Conservation (phyloP, 2,329 filamentous ascomycete genomes). For the Neofusicoccum ribis region DNA sequence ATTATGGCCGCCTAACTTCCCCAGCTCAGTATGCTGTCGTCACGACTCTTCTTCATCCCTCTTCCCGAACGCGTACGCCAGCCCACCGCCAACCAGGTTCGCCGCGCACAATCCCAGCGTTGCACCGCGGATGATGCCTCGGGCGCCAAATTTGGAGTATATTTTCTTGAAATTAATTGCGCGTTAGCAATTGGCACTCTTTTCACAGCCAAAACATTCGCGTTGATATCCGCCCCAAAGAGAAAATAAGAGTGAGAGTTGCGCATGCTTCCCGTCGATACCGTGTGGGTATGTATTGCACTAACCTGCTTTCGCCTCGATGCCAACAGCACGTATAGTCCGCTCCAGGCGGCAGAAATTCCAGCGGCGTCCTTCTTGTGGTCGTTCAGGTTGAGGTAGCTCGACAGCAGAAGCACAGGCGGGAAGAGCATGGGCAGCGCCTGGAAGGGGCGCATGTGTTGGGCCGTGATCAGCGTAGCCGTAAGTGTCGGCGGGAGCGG, state of each 20-base stretch:
- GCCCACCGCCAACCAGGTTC: slow-evolving; percentile 53
- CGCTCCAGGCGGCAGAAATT: slow-evolving; percentile 64
- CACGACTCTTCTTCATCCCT: slow-evolving; percentile 32
- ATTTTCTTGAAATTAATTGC: slow-evolving; percentile 33
- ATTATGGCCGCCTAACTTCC: not conserved
- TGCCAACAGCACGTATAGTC: slow-evolving; percentile 64
- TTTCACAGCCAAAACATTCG: not conserved
- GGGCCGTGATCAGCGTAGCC: slow-evolving; percentile 65
- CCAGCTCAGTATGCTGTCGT: not conserved
- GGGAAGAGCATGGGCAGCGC: slow-evolving; percentile 67
- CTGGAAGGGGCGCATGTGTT: slow-evolving; percentile 67
- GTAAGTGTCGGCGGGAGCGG: slow-evolving; percentile 62
- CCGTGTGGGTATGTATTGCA: not conserved
- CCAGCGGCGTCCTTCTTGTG: slow-evolving; percentile 66
- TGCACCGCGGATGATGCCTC: slow-evolving; percentile 54
- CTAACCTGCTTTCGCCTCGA: slow-evolving; percentile 53
- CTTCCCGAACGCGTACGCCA: slow-evolving; percentile 54
- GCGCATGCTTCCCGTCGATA: too few species aligned
- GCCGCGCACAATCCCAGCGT: slow-evolving; percentile 53
- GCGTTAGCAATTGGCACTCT: slow-evolving; percentile 2
- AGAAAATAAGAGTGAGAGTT: not conserved
- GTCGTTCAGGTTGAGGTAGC: slow-evolving; percentile 64
- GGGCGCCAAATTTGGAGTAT: slow-evolving; percentile 49
- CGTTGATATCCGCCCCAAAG: not conserved
- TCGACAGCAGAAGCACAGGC: slow-evolving; percentile 64